Evolutionary conservation across 2,329 filamentous ascomycete species (phyloP).

Genomic region (Hymenoscyphus linearis): DNA sequence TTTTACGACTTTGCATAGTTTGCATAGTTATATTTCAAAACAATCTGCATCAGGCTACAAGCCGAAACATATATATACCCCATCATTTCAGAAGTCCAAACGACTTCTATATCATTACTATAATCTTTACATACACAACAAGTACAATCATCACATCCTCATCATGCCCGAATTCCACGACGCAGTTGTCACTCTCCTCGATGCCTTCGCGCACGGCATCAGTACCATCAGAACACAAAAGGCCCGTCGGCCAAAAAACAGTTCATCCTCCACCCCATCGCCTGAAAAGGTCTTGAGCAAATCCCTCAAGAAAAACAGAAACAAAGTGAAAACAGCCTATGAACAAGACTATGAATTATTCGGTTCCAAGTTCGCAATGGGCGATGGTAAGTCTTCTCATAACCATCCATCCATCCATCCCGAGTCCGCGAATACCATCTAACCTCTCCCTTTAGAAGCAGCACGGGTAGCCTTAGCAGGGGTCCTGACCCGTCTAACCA

Average conservation of each 20-base stretch:
- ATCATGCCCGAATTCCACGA: constrained; percentile 39
- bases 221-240: constrained; percentile 37
- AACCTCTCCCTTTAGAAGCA: constrained; percentile 20
- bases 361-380: constrained; percentile 40
- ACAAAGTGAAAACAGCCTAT: constrained; percentile 40
- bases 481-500: constrained; percentile 41
- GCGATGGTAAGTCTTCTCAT: constrained; percentile 37
- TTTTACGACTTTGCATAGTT: neutral
- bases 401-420: constrained; percentile 19
- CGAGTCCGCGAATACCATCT: neutral
- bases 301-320: constrained; percentile 24
- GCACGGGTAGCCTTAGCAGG: constrained; percentile 25
- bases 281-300: constrained; percentile 37
- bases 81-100: neutral
- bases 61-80: neutral
- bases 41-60: neutral
- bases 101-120: neutral
- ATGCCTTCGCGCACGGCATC: constrained; percentile 38
- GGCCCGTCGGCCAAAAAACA: constrained; percentile 19
- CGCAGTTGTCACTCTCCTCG: constrained; percentile 40
- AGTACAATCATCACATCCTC: neutral
- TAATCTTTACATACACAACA: neutral
- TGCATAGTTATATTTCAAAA: neutral
- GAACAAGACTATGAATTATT: constrained; percentile 36
- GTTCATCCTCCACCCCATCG: constrained; percentile 33